Percentiles rank a stretch among this genome's conserved stretches.
phyloP scores from a whole-genome alignment of 306 rosid genomes.

The Prunus dulcis region DNA sequence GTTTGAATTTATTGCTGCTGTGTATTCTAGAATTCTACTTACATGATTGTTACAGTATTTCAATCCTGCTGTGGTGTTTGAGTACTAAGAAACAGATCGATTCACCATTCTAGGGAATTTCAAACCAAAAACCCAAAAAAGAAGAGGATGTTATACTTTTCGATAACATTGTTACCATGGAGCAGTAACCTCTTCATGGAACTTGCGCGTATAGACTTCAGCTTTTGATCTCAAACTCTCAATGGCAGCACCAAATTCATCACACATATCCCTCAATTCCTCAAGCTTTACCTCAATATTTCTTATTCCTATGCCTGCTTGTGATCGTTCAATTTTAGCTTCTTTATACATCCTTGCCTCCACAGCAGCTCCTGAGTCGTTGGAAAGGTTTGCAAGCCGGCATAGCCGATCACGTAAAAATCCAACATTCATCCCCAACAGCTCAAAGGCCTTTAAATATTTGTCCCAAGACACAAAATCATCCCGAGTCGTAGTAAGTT shows the following conservation, averaged over 20 bases:
- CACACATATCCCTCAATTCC: slow-evolving; percentile 69
- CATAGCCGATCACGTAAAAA: slow-evolving; percentile 55
- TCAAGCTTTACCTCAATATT: slow-evolving; percentile 60
- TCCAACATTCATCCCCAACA: slow-evolving; percentile 71
- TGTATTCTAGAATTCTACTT: too few relatives aligned
- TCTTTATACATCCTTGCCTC: slow-evolving; percentile 42
- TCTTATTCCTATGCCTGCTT: slow-evolving; percentile 47
- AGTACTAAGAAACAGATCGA: too few relatives aligned
- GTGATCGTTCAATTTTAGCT: slow-evolving; percentile 37
- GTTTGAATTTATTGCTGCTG: too few relatives aligned
- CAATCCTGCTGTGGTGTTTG: too few relatives aligned
- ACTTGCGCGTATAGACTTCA: slow-evolving; percentile 40
- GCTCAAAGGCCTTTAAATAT: slow-evolving; percentile 59
- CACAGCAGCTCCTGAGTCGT: slow-evolving; percentile 38
- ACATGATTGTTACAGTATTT: too few relatives aligned
- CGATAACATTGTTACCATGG: slow-evolving; percentile 46
- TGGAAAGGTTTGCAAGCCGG: slow-evolving; percentile 52
- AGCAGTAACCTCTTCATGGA: slow-evolving; percentile 50
- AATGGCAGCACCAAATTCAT: slow-evolving; percentile 53
- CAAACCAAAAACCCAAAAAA: not conserved
- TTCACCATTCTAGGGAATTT: too few relatives aligned
- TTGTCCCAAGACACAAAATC: slow-evolving; percentile 72
- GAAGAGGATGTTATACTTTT: not conserved
- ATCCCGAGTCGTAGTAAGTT: slow-evolving; percentile 35
- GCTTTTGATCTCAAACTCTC: slow-evolving; percentile 56